A percentile compares a stretch with the other conserved stretches of the same genome.
Conservation (phyloP, 345 rosid genomes). For the Camelina hispida region DNA sequence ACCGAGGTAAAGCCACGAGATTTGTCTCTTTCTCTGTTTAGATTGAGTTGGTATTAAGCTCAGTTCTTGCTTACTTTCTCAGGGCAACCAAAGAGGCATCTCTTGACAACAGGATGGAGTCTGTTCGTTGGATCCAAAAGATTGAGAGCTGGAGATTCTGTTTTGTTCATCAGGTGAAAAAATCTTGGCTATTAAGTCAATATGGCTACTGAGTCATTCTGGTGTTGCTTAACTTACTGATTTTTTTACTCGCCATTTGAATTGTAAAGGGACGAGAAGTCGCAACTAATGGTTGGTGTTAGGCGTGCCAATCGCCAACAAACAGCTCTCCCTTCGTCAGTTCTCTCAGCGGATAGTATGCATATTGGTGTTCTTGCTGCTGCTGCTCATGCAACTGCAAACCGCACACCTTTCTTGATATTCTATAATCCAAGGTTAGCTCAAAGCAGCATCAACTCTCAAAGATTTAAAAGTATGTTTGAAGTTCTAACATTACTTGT, state of each 20-base stretch:
- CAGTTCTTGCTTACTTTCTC: constrained; percentile 37
- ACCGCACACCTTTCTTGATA: constrained; percentile 81
- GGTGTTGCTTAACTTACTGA: constrained; percentile 14
- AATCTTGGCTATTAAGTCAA: not conserved
- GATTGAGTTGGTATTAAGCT: constrained; percentile 12
- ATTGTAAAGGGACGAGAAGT: constrained; percentile 82
- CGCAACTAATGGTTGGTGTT: constrained; percentile 90
- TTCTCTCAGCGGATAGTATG: constrained; percentile 97
- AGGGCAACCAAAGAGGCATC: constrained; percentile 99
- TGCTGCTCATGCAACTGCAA: constrained; percentile 96
- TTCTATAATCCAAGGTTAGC: constrained; percentile 95
- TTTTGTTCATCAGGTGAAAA: constrained; percentile 83
- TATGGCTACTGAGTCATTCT: not conserved
- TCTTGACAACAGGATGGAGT: constrained; percentile 98
- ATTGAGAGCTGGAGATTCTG: constrained; percentile 96
- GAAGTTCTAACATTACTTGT: not conserved
- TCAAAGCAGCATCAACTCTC: not conserved
- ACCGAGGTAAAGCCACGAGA: constrained; percentile 58
- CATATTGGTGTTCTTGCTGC: constrained; percentile 99
- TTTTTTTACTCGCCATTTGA: not conserved
- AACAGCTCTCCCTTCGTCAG: constrained; percentile 85
- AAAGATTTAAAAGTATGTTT: not conserved
- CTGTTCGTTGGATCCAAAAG: constrained; percentile 94
- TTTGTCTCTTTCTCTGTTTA: not conserved
- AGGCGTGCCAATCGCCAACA: constrained; percentile 95